Conservation (phyloP, 2,329 filamentous ascomycete genomes). For the Myriosclerotinia curreyana region DNA sequence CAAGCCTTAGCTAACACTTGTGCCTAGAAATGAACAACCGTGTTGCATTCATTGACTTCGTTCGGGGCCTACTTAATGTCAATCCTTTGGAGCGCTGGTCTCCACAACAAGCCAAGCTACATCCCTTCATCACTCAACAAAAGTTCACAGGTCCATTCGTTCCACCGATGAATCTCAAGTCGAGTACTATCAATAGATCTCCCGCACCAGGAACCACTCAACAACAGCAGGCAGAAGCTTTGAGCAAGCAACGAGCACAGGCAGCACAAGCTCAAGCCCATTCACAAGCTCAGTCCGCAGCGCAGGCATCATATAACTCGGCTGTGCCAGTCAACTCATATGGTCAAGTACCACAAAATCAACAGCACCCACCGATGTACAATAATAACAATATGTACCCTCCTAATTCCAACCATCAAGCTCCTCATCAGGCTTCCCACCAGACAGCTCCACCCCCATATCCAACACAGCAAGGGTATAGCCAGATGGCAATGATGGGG, state of each 20-base stretch:
- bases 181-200: constrained; percentile 78
- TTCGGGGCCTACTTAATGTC: constrained; percentile 86
- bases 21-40: constrained; percentile 93
- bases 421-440: constrained; percentile 42
- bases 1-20: constrained; percentile 23
- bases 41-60: constrained; percentile 96
- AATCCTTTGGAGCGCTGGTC: constrained; percentile 97
- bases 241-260: constrained; percentile 86
- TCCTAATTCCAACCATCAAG: constrained; percentile 51
- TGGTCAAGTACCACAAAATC: constrained; percentile 53
- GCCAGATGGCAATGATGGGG: constrained; percentile 66
- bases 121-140: constrained; percentile 97
- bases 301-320: constrained; percentile 46
- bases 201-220: constrained; percentile 92
- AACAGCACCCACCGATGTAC: constrained; percentile 70
- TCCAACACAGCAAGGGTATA: constrained; percentile 68
- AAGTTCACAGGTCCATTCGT: constrained; percentile 97
- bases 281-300: constrained; percentile 57
- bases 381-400: constrained; percentile 75
- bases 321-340: constrained; percentile 19
- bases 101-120: constrained; percentile 92
- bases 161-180: constrained; percentile 93
- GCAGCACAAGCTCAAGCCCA: constrained; percentile 55
- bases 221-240: constrained; percentile 89
- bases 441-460: constrained; percentile 72